Evolutionary conservation across 495 filamentous ascomycete genomes (phyloP), one percentile per base, ranked within the genome.

Genomic region (Hypoxylon perforatum): DNA sequence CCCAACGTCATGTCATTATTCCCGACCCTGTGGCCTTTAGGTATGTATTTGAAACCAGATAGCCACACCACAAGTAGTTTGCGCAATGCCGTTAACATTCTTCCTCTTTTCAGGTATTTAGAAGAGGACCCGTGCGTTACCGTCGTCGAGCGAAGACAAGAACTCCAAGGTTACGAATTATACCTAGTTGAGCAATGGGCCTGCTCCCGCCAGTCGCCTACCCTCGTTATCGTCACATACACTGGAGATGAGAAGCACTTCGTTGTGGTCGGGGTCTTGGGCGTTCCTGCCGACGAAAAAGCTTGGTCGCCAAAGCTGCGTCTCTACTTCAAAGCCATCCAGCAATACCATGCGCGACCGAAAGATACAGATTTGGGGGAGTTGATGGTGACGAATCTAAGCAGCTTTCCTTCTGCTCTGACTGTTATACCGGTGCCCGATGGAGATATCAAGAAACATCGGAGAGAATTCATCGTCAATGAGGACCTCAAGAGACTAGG

Each of bases 161-260:
- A 81, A 28, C 84, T 99, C 18, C 76, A 87, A 47, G 96, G 96
- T 59, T 98, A 97, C 74, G 94, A 97, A 73, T 80, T 94, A 49
- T 98, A 98, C 78, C 77, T 98, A 35, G 93, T 99, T 57, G 95
- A 98, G 76, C 95, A 99, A 86, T 99, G 95, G 96, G 92, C 92
- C 10, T 97, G 93, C 75, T 97, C 94, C 7, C 87, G 95, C 55
- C 82, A 86, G 28, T 91, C 97, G 67, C 95, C 94, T 6, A 97
- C 94, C 22, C 92, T 95, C 63, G 86, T 96, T 23, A 97, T 99
- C 61, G 90, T 90, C 18, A 97, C 94, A 4, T 98, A 95, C 75
- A 97, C 96, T 0, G 96, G 95, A 15, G 91, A 97, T 67, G 82
- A 86, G 10, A 88, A 89, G 15, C 91, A 97, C 74, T 85, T 79